A percentile compares a stretch with the other conserved stretches of the same genome.
Evolutionary conservation across 108 stramenopile species (phyloP).

Genomic region (Mediolabrus comicus): DNA sequence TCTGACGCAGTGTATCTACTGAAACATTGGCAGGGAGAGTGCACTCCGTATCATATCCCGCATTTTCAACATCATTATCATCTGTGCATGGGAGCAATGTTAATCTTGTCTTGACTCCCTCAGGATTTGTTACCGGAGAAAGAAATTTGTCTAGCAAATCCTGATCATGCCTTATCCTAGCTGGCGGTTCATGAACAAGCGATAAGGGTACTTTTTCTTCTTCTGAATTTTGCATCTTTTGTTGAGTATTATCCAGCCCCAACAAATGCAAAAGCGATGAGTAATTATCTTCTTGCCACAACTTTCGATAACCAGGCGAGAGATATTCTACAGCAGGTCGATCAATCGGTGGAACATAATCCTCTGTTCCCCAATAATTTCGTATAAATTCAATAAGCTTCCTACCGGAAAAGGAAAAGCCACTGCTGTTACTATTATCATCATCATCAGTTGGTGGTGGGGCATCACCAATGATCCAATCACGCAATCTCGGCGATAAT

Average conservation of each 20-base stretch:
- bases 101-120: slow-evolving; percentile 27
- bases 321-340: slow-evolving; percentile 1
- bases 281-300: slow-evolving; percentile 36
- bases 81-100: slow-evolving; percentile 17
- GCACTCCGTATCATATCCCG: slow-evolving; percentile 11
- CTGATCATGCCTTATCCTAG: slow-evolving; percentile 18
- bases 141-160: slow-evolving; percentile 17
- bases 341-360: slow-evolving; percentile 26
- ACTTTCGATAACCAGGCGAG: slow-evolving; percentile 9
- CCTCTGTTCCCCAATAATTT: slow-evolving; percentile 29
- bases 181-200: slow-evolving; percentile 27
- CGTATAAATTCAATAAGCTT: slow-evolving; percentile 17
- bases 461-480: slow-evolving; percentile 30
- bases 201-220: slow-evolving; percentile 20
- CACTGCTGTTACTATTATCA: not conserved
- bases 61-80: not conserved
- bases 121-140: slow-evolving; percentile 29
- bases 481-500: slow-evolving; percentile 29
- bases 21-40: slow-evolving; percentile 15
- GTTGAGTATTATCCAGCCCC: not conserved
- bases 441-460: not conserved
- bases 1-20: not conserved
- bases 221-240: not conserved
- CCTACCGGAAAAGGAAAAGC: not conserved
- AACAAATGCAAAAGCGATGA: slow-evolving; percentile 22